Percentiles rank a stretch among this genome's conserved stretches.
Evolutionary conservation across 2,329 filamentous ascomycete species (phyloP).

Genomic region (Cyclaneusma minus): DNA sequence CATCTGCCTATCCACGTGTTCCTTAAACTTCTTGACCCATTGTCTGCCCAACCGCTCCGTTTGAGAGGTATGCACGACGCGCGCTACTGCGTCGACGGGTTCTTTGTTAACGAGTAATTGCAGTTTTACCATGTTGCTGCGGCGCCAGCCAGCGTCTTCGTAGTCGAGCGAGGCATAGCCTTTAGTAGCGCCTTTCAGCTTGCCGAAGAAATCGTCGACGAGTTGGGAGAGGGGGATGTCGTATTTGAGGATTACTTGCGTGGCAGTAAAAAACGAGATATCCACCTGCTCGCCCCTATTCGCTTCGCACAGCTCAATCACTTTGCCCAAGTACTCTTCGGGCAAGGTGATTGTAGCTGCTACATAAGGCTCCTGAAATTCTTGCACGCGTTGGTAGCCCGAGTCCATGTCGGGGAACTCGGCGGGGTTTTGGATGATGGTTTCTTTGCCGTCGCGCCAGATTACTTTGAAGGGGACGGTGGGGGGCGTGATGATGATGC

Average conservation of each 20-base stretch:
- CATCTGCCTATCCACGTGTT: constrained; percentile 92
- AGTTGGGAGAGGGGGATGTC: constrained; percentile 75
- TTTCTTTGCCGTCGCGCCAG: constrained; percentile 62
- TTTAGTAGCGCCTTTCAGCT: constrained; percentile 84
- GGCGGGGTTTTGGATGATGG: constrained; percentile 71
- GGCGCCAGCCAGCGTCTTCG: constrained; percentile 80
- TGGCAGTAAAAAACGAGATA: constrained; percentile 79
- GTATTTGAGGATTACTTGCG: constrained; percentile 91
- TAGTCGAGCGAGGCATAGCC: constrained; percentile 95
- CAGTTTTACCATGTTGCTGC: constrained; percentile 70
- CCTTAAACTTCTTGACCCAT: constrained; percentile 94
- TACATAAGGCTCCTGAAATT: constrained; percentile 62
- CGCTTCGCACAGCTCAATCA: constrained; percentile 86
- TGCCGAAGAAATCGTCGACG: constrained; percentile 95
- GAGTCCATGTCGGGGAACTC: constrained; percentile 62
- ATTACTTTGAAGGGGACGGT: constrained; percentile 83
- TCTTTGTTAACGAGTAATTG: constrained; percentile 87
- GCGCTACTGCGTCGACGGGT: constrained; percentile 87
- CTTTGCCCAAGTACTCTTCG: constrained; percentile 83
- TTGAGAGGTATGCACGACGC: constrained; percentile 73
- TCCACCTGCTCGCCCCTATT: constrained; percentile 80
- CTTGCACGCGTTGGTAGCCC: constrained; percentile 33
- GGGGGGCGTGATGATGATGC: constrained; percentile 92
- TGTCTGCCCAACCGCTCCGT: constrained; percentile 63
- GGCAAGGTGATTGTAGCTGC: constrained; percentile 77